Percentiles rank a stretch among this genome's conserved stretches.
phyloP scores from a whole-genome alignment of 163 green algal species.

The Smithsoniella earleae region DNA sequence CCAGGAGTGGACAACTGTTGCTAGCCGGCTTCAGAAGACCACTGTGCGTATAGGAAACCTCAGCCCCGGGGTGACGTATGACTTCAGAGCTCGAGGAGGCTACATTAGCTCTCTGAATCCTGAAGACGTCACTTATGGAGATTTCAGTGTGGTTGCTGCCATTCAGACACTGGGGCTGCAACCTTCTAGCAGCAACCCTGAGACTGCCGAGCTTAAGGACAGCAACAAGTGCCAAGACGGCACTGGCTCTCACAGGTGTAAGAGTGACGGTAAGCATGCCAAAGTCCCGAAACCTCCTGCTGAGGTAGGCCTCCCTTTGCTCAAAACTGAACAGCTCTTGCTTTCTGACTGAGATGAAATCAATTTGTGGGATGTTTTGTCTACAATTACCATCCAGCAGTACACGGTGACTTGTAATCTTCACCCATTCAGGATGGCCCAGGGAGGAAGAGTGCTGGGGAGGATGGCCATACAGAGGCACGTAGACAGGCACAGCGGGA shows the following conservation, averaged over 20 bases:
- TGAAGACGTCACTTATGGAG: not conserved
- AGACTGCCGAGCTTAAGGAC: not conserved
- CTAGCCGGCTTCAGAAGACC: not conserved
- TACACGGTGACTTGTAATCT: not conserved
- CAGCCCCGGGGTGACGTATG: not conserved
- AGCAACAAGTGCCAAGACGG: not conserved
- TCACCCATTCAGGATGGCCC: not conserved
- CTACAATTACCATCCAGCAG: not conserved
- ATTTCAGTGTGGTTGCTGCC: not conserved
- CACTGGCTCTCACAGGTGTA: not conserved
- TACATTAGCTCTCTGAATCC: not conserved
- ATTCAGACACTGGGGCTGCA: not conserved
- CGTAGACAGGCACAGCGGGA: conserved; percentile 13
- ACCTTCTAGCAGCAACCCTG: not conserved
- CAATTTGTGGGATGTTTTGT: not conserved
- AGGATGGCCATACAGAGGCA: not conserved
- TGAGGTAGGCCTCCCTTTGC: not conserved
- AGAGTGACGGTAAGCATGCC: not conserved
- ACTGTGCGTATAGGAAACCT: not conserved
- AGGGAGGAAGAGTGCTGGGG: not conserved
- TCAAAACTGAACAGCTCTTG: not conserved
- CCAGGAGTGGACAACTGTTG: not conserved
- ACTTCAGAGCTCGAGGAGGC: conserved; percentile 18
- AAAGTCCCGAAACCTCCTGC: not conserved
- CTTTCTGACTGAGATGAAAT: not conserved